These are phyloP conservation scores for Xylaria bambusicola DNA, from an alignment of 495 filamentous ascomycete genomes.

Conservation along the genomic window DNA sequence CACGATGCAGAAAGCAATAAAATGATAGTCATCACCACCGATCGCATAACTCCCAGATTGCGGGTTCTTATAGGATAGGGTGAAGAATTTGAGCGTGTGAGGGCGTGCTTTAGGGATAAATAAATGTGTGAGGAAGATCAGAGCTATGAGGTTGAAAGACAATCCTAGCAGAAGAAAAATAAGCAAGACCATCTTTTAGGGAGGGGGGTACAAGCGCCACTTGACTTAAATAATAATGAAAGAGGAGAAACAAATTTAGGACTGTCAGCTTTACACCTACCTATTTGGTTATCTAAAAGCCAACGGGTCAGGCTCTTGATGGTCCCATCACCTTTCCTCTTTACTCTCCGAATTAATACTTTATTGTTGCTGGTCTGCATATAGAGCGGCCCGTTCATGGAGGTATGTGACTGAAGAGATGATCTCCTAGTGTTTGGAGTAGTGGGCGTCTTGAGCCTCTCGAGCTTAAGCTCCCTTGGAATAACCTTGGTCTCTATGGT, in stretches of 20 bases:
- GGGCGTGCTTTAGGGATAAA: slow-evolving; percentile 74
- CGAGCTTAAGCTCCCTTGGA: slow-evolving; percentile 24
- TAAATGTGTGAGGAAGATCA: slow-evolving; percentile 75
- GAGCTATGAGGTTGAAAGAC: slow-evolving; percentile 73
- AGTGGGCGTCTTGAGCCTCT: slow-evolving; percentile 28
- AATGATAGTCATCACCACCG: slow-evolving; percentile 77
- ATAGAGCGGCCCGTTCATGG: slow-evolving; percentile 52
- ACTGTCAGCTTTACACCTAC: slow-evolving; percentile 26
- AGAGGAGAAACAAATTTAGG: not conserved
- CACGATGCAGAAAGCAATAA: slow-evolving; percentile 78
- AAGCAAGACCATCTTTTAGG: not conserved
- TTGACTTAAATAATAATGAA: not conserved
- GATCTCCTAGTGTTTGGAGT: slow-evolving; percentile 30
- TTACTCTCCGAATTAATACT: slow-evolving; percentile 48
- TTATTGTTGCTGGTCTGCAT: slow-evolving; percentile 47
- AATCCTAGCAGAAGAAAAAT: slow-evolving; percentile 55
- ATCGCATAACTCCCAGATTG: slow-evolving; percentile 65
- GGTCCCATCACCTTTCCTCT: slow-evolving; percentile 47
- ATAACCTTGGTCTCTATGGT: slow-evolving; percentile 8
- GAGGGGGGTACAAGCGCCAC: not conserved
- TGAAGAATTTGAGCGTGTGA: slow-evolving; percentile 83
- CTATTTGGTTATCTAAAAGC: slow-evolving; percentile 58
- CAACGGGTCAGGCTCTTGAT: slow-evolving; percentile 45
- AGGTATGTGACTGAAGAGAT: slow-evolving; percentile 34
- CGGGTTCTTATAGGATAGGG: slow-evolving; percentile 78